A percentile compares a stretch with the other conserved stretches of the same genome.
These are phyloP conservation scores for Phragmites australis DNA, from an alignment of 176 grass and related monocot genomes.

Conservation along the genomic window DNA sequence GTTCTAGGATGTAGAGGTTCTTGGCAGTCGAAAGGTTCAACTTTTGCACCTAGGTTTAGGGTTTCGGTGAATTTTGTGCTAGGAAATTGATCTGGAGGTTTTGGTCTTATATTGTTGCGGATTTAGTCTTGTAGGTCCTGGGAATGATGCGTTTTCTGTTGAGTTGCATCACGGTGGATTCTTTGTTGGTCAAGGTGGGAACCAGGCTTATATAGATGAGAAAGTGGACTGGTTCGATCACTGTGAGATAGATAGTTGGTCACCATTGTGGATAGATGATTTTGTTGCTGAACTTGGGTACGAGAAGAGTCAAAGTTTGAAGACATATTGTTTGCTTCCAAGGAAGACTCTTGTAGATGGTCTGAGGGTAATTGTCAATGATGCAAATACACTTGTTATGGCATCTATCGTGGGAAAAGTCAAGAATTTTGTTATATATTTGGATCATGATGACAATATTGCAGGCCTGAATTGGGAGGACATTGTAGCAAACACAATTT, in stretches of 20 bases:
- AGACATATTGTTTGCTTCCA: background rate
- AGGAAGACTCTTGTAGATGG: background rate
- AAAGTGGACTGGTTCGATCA: background rate
- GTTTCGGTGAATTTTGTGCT: no score
- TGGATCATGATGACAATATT: background rate
- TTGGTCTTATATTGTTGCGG: no score
- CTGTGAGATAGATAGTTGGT: background rate
- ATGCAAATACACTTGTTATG: background rate
- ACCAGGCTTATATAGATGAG: background rate
- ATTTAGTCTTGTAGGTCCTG: background rate
- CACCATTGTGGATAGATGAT: background rate
- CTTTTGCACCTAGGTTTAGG: no score
- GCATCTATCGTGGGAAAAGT: background rate
- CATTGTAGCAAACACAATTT: background rate
- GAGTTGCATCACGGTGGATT: background rate
- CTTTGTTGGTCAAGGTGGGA: background rate
- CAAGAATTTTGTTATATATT: background rate
- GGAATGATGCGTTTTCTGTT: background rate
- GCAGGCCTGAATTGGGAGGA: background rate
- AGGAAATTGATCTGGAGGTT: no score
- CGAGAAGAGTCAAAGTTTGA: fast-evolving
- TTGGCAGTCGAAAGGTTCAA: no score
- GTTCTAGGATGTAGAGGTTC: background rate
- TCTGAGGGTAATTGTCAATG: background rate
- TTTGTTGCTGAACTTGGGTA: background rate